Percentiles rank a stretch among this genome's conserved stretches.
Conservation (phyloP, 2,329 filamentous ascomycete genomes). For the Talaromyces sp. region DNA sequence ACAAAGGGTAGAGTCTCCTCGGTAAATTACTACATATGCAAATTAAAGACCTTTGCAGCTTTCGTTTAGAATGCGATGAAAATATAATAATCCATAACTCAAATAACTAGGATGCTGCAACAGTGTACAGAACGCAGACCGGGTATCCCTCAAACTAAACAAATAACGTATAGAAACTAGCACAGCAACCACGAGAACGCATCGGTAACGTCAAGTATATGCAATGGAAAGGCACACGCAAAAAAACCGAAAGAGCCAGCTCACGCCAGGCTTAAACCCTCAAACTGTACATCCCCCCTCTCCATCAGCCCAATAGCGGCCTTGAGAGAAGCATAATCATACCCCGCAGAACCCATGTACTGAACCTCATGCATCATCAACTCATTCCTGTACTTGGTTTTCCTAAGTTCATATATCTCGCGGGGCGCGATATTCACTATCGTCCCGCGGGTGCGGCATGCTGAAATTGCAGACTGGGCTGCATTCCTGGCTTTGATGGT, state of each 20-base stretch:
- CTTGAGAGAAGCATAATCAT: not conserved
- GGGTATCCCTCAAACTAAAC: not conserved
- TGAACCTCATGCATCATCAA: constrained; percentile 4
- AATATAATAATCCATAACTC: not conserved
- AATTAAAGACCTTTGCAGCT: not conserved
- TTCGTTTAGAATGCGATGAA: not conserved
- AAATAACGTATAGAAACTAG: not conserved
- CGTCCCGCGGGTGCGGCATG: not conserved
- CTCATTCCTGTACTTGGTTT: not conserved
- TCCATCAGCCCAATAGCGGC: not conserved
- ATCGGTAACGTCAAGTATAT: not conserved
- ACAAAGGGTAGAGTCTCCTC: not conserved
- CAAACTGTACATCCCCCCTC: not conserved
- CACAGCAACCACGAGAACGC: not conserved
- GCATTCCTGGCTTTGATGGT: not conserved
- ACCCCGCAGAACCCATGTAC: not conserved
- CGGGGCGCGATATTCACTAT: not conserved
- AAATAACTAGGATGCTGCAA: not conserved
- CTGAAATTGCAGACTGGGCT: not conserved
- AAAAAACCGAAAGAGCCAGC: not conserved
- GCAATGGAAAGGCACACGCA: not conserved
- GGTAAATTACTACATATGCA: not conserved
- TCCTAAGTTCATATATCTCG: not conserved
- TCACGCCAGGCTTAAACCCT: not conserved
- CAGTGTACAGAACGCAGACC: not conserved